phyloP scores from a whole-genome alignment of 495 filamentous ascomycete species.

The Podospora fimiseda region DNA sequence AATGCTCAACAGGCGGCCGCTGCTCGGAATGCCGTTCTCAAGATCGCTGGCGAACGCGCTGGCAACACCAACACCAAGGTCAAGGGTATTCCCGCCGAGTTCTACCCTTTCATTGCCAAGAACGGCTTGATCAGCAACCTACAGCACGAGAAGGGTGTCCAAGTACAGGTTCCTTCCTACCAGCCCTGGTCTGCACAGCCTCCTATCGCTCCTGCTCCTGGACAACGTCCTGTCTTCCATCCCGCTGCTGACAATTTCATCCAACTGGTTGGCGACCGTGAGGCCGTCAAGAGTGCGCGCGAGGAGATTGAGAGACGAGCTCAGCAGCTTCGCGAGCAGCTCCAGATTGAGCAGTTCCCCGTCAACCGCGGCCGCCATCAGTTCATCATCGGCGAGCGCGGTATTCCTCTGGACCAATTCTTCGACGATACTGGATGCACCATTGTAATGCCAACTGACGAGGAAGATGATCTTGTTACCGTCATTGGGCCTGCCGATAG shows the following conservation, averaged over 20 bases:
- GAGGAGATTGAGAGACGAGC: constrained; percentile 72
- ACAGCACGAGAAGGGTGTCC: constrained; percentile 56
- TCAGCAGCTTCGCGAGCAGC: constrained; percentile 58
- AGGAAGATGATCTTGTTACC: constrained; percentile 73
- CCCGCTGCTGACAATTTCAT: constrained; percentile 66
- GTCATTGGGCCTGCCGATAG: constrained; percentile 72
- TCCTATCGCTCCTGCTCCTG: constrained; percentile 56
- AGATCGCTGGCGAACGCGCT: constrained; percentile 78
- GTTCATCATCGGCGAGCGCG: constrained; percentile 80
- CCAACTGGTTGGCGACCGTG: constrained; percentile 76
- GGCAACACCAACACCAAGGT: constrained; percentile 72
- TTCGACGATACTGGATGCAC: constrained; percentile 85
- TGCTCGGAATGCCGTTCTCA: constrained; percentile 72
- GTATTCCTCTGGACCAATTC: constrained; percentile 74
- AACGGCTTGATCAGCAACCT: constrained; percentile 59
- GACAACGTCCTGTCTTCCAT: constrained; percentile 58
- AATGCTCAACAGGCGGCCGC: constrained; percentile 76
- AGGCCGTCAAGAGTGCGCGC: constrained; percentile 70
- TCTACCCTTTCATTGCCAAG: constrained; percentile 90
- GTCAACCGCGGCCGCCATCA: constrained; percentile 78
- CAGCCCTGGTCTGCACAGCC: constrained; percentile 65
- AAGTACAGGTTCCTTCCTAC: constrained; percentile 73
- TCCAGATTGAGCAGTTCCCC: constrained; percentile 65
- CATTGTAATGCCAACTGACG: constrained; percentile 67
- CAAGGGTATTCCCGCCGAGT: constrained; percentile 78